Conservation (phyloP, 306 rosid genomes). For the Malus asiatica region DNA sequence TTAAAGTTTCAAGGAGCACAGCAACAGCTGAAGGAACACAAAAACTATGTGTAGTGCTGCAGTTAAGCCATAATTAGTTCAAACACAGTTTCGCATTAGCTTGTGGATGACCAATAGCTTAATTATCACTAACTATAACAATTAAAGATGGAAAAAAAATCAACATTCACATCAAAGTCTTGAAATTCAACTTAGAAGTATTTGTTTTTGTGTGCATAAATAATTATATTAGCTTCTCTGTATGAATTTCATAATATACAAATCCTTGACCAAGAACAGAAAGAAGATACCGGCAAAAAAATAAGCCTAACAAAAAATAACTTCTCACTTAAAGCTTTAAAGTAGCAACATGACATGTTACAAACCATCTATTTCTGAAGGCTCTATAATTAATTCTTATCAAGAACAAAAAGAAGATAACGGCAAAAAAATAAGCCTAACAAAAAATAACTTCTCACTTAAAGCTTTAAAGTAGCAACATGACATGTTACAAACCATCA, state of each 20-base stretch:
- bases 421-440: not conserved
- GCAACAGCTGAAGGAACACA: too few species aligned
- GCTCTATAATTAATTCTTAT: not conserved
- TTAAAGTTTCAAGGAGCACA: too few species aligned
- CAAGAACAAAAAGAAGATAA: not conserved
- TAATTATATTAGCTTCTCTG: not conserved
- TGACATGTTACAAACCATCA: not conserved
- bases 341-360: not conserved
- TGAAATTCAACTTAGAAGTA: not conserved
- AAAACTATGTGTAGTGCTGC: constrained; percentile 40
- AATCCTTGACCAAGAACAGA: not conserved
- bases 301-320: too few species aligned
- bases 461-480: not conserved
- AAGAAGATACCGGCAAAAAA: not conserved
- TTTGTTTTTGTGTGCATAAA: not conserved
- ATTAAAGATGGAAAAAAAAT: not conserved
- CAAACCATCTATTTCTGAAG: not conserved
- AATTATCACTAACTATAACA: not conserved
- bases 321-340: not conserved
- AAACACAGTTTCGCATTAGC: constrained; percentile 5
- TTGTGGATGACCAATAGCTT: not conserved
- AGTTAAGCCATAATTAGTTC: constrained; percentile 15
- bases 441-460: too few species aligned
- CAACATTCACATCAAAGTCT: not conserved
- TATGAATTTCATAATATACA: not conserved